A percentile compares a stretch with the other conserved stretches of the same genome.
phyloP scores from a whole-genome alignment of 2,329 filamentous ascomycete genomes.

The Rhinocladiella similis region DNA sequence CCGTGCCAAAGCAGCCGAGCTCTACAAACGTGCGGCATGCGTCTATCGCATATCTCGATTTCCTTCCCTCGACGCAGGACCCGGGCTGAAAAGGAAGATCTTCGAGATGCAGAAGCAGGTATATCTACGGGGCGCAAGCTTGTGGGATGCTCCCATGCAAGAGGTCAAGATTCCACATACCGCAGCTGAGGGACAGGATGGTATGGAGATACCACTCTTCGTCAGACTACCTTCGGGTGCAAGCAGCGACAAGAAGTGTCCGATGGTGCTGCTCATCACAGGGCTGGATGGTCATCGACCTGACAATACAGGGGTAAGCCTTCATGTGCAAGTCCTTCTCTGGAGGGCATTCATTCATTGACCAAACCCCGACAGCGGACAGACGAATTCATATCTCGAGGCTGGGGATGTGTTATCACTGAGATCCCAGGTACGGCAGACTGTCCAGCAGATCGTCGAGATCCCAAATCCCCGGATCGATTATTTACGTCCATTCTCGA shows the following conservation, averaged over 20 bases:
- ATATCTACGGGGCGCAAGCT: slow-evolving; percentile 58
- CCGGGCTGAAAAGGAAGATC: slow-evolving; percentile 57
- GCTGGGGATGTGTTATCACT: slow-evolving; percentile 62
- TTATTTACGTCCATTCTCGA: slow-evolving; percentile 63
- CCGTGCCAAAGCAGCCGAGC: slow-evolving; percentile 54
- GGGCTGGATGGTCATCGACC: slow-evolving; percentile 64
- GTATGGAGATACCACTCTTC: slow-evolving; percentile 41
- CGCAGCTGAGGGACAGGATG: slow-evolving; percentile 36
- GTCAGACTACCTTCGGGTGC: slow-evolving; percentile 37
- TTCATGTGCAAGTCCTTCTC: background rate
- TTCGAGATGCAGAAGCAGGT: slow-evolving; percentile 66
- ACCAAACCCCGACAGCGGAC: slow-evolving; percentile 44
- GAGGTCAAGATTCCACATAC: slow-evolving; percentile 43
- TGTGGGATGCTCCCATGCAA: slow-evolving; percentile 49
- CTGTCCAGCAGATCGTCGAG: slow-evolving; percentile 62
- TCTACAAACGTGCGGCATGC: slow-evolving; percentile 71
- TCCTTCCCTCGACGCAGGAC: slow-evolving; percentile 42
- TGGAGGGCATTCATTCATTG: background rate
- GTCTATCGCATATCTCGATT: slow-evolving; percentile 72
- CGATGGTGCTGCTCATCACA: slow-evolving; percentile 59
- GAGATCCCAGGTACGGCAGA: slow-evolving; percentile 70
- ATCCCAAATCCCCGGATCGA: slow-evolving; percentile 60
- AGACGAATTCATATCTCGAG: slow-evolving; percentile 62
- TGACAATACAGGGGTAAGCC: slow-evolving; percentile 54
- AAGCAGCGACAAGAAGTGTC: slow-evolving; percentile 36